Conservation (phyloP, 2,329 filamentous ascomycete genomes). For the Neonectria faginata region DNA sequence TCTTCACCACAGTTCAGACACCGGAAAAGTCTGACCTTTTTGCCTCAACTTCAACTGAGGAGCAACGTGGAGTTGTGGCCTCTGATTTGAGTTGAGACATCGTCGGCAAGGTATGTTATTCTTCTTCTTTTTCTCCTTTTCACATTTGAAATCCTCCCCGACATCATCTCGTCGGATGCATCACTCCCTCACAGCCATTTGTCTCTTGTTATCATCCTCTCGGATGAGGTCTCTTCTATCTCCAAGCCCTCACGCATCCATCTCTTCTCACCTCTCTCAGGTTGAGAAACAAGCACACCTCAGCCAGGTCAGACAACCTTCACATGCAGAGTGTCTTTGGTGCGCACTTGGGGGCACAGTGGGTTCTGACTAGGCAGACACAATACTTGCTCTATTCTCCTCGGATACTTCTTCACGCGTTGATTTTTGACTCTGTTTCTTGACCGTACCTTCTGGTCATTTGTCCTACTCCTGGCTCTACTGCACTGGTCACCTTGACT, state of each 20-base stretch:
- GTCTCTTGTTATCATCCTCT: not conserved
- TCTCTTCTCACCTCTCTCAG: not conserved
- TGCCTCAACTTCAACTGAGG: constrained; percentile 17
- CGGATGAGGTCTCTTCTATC: not conserved
- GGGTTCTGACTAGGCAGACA: too few relatives aligned
- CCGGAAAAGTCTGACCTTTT: constrained; percentile 8
- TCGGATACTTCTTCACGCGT: not conserved
- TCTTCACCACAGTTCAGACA: constrained; percentile 10
- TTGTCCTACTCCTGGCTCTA: not conserved
- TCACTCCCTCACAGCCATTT: not conserved
- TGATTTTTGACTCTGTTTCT: not conserved
- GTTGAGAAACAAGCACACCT: not conserved
- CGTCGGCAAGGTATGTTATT: constrained; percentile 22
- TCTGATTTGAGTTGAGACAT: constrained; percentile 19
- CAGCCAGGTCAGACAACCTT: not conserved
- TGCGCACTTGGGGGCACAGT: too few relatives aligned
- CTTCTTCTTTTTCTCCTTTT: not conserved
- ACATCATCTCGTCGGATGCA: not conserved
- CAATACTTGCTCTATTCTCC: not conserved
- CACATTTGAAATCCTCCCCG: not conserved
- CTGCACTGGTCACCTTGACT: not conserved
- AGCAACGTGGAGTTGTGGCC: constrained; percentile 33
- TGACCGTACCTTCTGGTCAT: not conserved
- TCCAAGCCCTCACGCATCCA: not conserved
- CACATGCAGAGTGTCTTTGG: not conserved